Conservation (phyloP, 495 filamentous ascomycete species). For the Aspergillus leporis region DNA sequence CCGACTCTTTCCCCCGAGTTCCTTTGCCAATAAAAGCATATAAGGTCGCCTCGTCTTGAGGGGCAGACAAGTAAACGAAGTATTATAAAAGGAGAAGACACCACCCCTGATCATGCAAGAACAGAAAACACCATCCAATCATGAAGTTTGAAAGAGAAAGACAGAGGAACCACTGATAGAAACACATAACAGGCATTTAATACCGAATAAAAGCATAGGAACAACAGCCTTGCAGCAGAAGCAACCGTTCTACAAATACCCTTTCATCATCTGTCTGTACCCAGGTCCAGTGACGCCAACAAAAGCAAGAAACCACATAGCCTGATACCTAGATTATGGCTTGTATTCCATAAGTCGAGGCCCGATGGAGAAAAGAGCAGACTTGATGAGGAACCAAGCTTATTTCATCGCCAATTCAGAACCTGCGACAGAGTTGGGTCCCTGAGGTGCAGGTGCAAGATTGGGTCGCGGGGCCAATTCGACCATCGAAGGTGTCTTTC, state of each 20-base stretch:
- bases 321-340: neutral
- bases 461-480: slow-evolving; percentile 31
- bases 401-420: slow-evolving; percentile 35
- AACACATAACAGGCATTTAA: slow-evolving; percentile 4
- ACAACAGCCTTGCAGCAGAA: slow-evolving; percentile 1
- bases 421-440: slow-evolving; percentile 29
- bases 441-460: slow-evolving; percentile 27
- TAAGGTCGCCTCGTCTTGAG: neutral
- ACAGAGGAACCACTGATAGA: neutral
- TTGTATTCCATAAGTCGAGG: neutral
- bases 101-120: slow-evolving; percentile 8
- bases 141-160: slow-evolving; percentile 3
- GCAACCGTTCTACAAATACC: slow-evolving; percentile 9
- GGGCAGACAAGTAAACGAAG: neutral
- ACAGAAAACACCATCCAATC: slow-evolving; percentile 1
- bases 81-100: slow-evolving; percentile 4
- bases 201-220: slow-evolving; percentile 3
- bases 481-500: slow-evolving; percentile 32
- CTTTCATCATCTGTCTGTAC: slow-evolving; percentile 1
- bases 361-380: neutral
- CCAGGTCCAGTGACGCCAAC: slow-evolving; percentile 4
- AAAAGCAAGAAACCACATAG: slow-evolving; percentile 2
- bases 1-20: neutral
- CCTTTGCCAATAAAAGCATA: neutral
- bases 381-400: neutral